Conservation (phyloP, 1,284 basidiomycete species). For the Rhodotorula sp. region DNA sequence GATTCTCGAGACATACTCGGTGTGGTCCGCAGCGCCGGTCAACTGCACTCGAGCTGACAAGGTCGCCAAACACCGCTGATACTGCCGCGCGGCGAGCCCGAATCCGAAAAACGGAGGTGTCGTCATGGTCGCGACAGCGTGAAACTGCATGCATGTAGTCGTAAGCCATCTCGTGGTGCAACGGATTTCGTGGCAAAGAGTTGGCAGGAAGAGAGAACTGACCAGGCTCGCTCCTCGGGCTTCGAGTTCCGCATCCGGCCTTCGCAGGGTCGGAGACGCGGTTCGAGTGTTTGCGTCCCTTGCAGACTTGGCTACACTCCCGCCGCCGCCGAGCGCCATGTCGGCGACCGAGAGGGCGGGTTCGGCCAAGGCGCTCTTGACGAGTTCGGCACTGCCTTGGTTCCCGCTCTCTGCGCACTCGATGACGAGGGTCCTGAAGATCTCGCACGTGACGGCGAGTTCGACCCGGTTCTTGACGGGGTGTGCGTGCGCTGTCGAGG, state of each 20-base stretch:
- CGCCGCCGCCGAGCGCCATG: slow-evolving; percentile 57
- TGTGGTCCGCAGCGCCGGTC: slow-evolving; percentile 41
- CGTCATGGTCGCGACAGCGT: slow-evolving; percentile 88
- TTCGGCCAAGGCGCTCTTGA: slow-evolving; percentile 66
- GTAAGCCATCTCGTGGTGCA: background rate
- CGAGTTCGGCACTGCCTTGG: slow-evolving; percentile 18
- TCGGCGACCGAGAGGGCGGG: slow-evolving; percentile 74
- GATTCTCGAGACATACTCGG: background rate
- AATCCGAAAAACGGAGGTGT: slow-evolving; percentile 59
- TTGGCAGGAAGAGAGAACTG: slow-evolving; percentile 48
- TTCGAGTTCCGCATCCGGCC: slow-evolving; percentile 74
- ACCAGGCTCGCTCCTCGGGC: slow-evolving; percentile 80
- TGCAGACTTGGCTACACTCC: background rate
- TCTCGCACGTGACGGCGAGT: slow-evolving; percentile 81
- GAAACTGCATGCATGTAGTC: slow-evolving; percentile 56
- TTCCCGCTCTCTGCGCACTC: slow-evolving; percentile 82
- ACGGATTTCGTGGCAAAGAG: background rate
- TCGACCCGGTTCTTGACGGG: slow-evolving; percentile 62
- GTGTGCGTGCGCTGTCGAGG: slow-evolving; percentile 59
- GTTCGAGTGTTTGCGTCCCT: background rate
- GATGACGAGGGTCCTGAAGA: slow-evolving; percentile 78
- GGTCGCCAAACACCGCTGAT: slow-evolving; percentile 64
- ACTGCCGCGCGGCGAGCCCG: slow-evolving; percentile 13
- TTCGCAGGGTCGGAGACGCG: background rate
- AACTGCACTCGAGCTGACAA: slow-evolving; percentile 68